Evolutionary conservation across 495 filamentous ascomycete species (phyloP).

Genomic region (Daldinia loculata): DNA sequence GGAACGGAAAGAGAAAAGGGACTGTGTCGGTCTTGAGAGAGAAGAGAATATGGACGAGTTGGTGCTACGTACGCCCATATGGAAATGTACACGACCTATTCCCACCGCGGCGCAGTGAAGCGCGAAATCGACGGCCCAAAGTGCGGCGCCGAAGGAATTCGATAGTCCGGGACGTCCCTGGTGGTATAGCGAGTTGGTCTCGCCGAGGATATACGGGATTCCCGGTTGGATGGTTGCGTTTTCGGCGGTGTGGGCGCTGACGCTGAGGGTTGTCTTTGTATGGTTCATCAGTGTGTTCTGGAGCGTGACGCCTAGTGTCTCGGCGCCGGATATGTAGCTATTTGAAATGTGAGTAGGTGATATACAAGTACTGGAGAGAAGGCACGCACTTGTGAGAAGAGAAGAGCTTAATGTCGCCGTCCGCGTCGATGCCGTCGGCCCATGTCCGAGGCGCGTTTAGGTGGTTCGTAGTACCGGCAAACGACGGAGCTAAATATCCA

Average conservation of each 20-base stretch:
- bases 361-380: not conserved
- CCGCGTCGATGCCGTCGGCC: slow-evolving; percentile 60
- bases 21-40: not conserved
- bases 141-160: slow-evolving; percentile 74
- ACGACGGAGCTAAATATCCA: slow-evolving; percentile 68
- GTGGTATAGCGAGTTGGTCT: slow-evolving; percentile 71
- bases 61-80: slow-evolving; percentile 56
- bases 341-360: slow-evolving; percentile 19
- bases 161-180: slow-evolving; percentile 70
- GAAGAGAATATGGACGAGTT: not conserved
- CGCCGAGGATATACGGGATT: slow-evolving; percentile 69
- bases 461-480: slow-evolving; percentile 63
- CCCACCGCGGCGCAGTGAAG: slow-evolving; percentile 65
- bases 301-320: slow-evolving; percentile 69
- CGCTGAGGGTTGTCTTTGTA: slow-evolving; percentile 59
- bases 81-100: slow-evolving; percentile 71
- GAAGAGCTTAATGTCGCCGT: slow-evolving; percentile 62
- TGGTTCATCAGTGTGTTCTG: slow-evolving; percentile 74
- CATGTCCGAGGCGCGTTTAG: slow-evolving; percentile 62
- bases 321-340: slow-evolving; percentile 72
- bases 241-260: slow-evolving; percentile 58
- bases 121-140: slow-evolving; percentile 75
- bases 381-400: slow-evolving; percentile 70
- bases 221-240: slow-evolving; percentile 53
- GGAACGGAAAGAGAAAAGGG: not conserved